These are phyloP conservation scores for Eucalyptus curtisii DNA, from an alignment of 345 rosid genomes.

Conservation along the genomic window DNA sequence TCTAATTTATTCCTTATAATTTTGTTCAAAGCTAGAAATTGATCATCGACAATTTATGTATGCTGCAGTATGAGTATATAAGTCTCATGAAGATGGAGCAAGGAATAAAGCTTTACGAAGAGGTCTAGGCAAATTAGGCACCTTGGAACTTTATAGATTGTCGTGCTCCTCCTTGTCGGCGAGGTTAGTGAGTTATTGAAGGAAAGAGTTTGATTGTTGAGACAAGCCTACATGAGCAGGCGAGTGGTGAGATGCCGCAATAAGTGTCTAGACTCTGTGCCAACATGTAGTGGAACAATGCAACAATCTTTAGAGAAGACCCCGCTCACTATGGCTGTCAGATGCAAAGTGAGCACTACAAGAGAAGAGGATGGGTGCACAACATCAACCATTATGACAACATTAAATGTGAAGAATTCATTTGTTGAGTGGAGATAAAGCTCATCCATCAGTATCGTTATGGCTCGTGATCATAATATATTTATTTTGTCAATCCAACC, in stretches of 20 bases:
- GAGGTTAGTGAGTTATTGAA: not conserved
- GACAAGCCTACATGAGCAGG: not conserved
- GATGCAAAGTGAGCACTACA: not conserved
- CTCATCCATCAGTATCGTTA: rapidly evolving
- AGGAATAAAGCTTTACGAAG: not conserved
- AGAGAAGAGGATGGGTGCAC: not conserved
- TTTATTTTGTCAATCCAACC: not conserved
- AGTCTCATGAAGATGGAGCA: not conserved
- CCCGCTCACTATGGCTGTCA: rapidly evolving
- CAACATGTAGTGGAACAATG: not conserved
- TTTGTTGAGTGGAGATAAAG: not conserved
- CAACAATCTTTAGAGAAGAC: not conserved
- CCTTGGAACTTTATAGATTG: not conserved
- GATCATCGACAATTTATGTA: not conserved
- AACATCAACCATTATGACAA: not conserved
- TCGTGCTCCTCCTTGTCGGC: not conserved
- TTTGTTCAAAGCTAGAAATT: not conserved
- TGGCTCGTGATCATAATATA: not conserved
- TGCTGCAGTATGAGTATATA: not conserved
- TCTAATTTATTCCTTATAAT: not conserved
- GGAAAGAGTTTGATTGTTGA: not conserved
- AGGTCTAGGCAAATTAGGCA: not conserved
- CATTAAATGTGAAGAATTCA: not conserved
- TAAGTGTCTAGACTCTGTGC: not conserved
- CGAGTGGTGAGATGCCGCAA: not conserved